Evolutionary conservation across 2,329 filamentous ascomycete genomes (phyloP), one percentile per base, ranked within the genome.

Genomic region (Orbilia ellipsospora): DNA sequence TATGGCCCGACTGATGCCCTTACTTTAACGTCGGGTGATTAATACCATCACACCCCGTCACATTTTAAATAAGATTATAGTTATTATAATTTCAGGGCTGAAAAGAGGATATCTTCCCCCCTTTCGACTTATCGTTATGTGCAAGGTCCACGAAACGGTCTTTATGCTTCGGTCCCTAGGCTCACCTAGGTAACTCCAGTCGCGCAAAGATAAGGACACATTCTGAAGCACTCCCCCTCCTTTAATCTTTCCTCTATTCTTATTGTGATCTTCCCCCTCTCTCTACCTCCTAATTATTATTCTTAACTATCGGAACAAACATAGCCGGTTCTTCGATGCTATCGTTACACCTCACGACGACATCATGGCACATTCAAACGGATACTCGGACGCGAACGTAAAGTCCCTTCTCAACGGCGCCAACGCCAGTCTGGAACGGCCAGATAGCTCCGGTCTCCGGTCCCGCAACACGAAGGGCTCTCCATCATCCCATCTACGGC

Each of bases 121-220:
- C 5, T 48, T 48, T 48, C 44, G 16, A 15, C n/a, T 8, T 59
- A 15, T 54, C 55, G 18, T 28, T 13, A 16, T 16, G 31, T 31
- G 23, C 36, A 50, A 52, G 23, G 50, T 55, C 62, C 56, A 62
- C 13, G 28, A 56, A 63, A 16, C 28, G 40, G 13, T 15, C 31
- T 5, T 59, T 67, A 67, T 67, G 63, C 63, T 23, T 69, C 57
- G 36, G 31, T 52, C 40, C 36, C 65, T 69, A 69, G 59, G 48
- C 65, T 69, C 23, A 63, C 51, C 40, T 70, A 70, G 66, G 66
- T 70, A 70, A 70, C 57, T 63, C 66, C 28, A 69, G 66, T 70
- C 66, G 66, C 66, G 57, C 15, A 57, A 57, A 70, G 66, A 70
- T 70, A 70, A 70, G 66, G 66, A 70, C 65, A 70, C 45, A 70